Base-by-base conservation (phyloP, 2,329 filamentous ascomycete species). In the Pseudogymnoascus sp. region DNA sequence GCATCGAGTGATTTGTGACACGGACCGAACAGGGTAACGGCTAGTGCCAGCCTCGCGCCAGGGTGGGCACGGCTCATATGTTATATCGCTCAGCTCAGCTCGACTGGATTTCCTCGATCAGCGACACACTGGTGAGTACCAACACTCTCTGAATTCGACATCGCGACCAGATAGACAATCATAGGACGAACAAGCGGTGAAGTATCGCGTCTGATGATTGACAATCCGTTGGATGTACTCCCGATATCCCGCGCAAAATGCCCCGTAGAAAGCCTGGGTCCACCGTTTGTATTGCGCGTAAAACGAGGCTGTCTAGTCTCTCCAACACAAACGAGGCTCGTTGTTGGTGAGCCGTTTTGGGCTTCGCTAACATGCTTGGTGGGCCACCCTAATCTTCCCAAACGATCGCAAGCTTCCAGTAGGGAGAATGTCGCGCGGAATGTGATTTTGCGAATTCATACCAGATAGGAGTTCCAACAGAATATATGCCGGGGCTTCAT, bases 41-140 rank as follows among this genome's bases (percentile, higher is more conserved):
- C 28, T 56, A 33, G 50, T 56, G 50, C 50, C 28, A 56, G 50
- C 50, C 50, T 56, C 28, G 50, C 28, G 41, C 41, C 33, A 31
- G 50, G 28, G 50, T 56, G 50, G 50, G 50, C 50, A 56, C 28
- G 50, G 50, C 50, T 56, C 50, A 33, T 33, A 56, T 56, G n/a
- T 33, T 56, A 56, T 56, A 56, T 56, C 26, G 50, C 50, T 56
- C 50, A 56, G 50, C 50, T 56, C 50, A 56, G 50, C 50, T 19
- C 8, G 50, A 28, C 28, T 33, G 26, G 50, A 22, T 33, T 56
- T 19, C 26, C n/a, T 50, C 22, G 24, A 50, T 50, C 24, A n/a
- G 43, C 46, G 50, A 56, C 26, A 56, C 26, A 7, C 11, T 14
- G 3, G 12, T 6, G 50, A 56, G 50, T 33, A 56, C 50, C 50